phyloP scores from a whole-genome alignment of 441 rosid species.

The Euphorbia schlechtendalii region DNA sequence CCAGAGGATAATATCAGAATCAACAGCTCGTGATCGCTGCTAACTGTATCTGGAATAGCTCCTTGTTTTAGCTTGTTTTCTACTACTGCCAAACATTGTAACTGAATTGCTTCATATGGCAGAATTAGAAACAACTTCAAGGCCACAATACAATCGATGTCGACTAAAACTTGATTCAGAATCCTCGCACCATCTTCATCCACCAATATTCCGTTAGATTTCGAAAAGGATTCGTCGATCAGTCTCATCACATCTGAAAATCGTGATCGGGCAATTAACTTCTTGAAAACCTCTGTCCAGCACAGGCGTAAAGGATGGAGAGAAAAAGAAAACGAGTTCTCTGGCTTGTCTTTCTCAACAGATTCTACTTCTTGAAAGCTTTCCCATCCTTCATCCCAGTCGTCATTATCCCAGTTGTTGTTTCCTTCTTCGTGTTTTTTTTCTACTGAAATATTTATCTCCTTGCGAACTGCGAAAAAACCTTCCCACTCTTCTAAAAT shows the following conservation, averaged over 20 bases:
- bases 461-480: slow-evolving; percentile 43
- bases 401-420: slow-evolving; percentile 67
- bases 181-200: slow-evolving; percentile 54
- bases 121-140: slow-evolving; percentile 61
- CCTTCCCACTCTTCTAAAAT: slow-evolving; percentile 95
- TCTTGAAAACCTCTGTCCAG: slow-evolving; percentile 66
- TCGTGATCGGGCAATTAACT: slow-evolving; percentile 29
- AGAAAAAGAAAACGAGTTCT: slow-evolving; percentile 10
- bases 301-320: slow-evolving; percentile 77
- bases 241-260: slow-evolving; percentile 43
- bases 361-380: slow-evolving; percentile 81
- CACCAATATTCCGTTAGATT: slow-evolving; percentile 44
- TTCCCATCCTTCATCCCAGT: slow-evolving; percentile 99
- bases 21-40: slow-evolving; percentile 52
- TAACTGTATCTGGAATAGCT: slow-evolving; percentile 39
- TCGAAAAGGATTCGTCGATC: slow-evolving; percentile 56
- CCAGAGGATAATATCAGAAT: slow-evolving; percentile 60
- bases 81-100: slow-evolving; percentile 44
- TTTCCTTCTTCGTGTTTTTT: slow-evolving; percentile 39
- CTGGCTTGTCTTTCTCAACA: slow-evolving; percentile 37
- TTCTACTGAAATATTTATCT: slow-evolving; percentile 20
- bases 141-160: slow-evolving; percentile 41
- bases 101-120: slow-evolving; percentile 54
- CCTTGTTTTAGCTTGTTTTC: slow-evolving; percentile 63
- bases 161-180: slow-evolving; percentile 33